Conservation (phyloP, 495 filamentous ascomycete species). For the Cenococcum geophilum region DNA sequence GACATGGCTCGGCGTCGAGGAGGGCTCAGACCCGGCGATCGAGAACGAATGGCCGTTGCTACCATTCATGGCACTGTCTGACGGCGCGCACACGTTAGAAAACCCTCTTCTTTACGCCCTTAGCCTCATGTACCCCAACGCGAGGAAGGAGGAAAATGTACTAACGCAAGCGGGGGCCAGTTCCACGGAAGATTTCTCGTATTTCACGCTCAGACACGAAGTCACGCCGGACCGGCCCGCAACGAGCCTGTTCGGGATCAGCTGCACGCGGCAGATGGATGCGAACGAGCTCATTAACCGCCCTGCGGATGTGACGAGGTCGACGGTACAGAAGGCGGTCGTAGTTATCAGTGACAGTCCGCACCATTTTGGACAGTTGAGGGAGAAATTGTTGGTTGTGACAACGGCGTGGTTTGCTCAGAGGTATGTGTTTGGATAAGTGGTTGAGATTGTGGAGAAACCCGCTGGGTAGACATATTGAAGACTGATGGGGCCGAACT, state of each 20-base stretch:
- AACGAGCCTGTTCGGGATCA: constrained; percentile 91
- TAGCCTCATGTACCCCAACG: not conserved
- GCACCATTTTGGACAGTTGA: constrained; percentile 46
- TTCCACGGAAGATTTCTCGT: constrained; percentile 90
- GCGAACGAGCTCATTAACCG: constrained; percentile 67
- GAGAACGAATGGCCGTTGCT: constrained; percentile 90
- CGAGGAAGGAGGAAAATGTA: constrained; percentile 7
- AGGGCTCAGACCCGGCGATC: constrained; percentile 68
- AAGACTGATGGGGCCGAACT: not conserved
- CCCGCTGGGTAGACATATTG: not conserved
- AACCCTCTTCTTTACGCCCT: constrained; percentile 7
- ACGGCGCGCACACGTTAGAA: constrained; percentile 87
- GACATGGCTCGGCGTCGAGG: constrained; percentile 74
- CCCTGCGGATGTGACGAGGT: constrained; percentile 84
- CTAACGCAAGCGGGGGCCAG: constrained; percentile 40
- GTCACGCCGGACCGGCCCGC: constrained; percentile 52
- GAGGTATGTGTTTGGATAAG: constrained; percentile 54
- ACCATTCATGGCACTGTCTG: constrained; percentile 96
- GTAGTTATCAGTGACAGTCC: constrained; percentile 91
- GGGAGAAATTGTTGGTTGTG: constrained; percentile 80
- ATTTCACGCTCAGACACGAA: constrained; percentile 83
- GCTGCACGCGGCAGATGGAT: constrained; percentile 88
- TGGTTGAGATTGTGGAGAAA: too few relatives aligned
- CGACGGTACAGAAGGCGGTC: constrained; percentile 97
- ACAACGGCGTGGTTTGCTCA: constrained; percentile 96